These are phyloP conservation scores for Dittrichia graveolens DNA, from an alignment of 129 eudicot species.

Conservation along the genomic window DNA sequence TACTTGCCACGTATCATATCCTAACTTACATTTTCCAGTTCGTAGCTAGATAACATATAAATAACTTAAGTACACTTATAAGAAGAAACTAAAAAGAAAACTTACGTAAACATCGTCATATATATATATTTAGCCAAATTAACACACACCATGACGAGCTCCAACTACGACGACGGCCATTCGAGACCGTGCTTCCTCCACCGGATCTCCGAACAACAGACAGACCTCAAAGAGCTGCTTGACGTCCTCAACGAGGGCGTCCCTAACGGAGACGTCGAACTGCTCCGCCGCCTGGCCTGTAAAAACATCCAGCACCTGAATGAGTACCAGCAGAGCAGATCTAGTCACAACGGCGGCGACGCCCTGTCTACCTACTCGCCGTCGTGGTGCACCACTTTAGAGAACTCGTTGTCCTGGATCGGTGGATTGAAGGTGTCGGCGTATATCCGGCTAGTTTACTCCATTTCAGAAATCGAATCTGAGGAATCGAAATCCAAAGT, in stretches of 20 bases:
- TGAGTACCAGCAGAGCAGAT: constrained; percentile 22
- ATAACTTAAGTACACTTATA: no score
- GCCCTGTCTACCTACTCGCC: constrained; percentile 26
- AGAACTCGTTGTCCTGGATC: constrained; percentile 33
- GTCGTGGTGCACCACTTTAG: constrained; percentile 30
- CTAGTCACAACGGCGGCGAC: not conserved
- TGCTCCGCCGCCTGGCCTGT: constrained; percentile 16
- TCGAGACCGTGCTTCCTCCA: constrained; percentile 26
- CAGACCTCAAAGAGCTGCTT: constrained; percentile 33
- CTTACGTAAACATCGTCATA: no score
- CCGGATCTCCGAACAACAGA: constrained; percentile 33
- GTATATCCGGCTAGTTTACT: constrained; percentile 12
- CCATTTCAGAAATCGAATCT: not conserved
- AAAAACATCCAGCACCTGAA: constrained; percentile 33
- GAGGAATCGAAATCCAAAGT: not conserved
- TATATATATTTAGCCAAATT: no score
- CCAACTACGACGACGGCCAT: not conserved
- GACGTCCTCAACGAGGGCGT: not conserved
- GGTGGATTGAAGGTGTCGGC: constrained; percentile 18
- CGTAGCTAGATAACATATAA: no score
- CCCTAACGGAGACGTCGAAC: not conserved
- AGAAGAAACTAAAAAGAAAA: no score
- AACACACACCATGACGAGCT: not conserved
- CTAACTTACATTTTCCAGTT: no score
- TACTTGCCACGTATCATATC: no score